Evolutionary conservation across 2,329 filamentous ascomycete genomes (phyloP).

Genomic region (Coniochaeta sp.): DNA sequence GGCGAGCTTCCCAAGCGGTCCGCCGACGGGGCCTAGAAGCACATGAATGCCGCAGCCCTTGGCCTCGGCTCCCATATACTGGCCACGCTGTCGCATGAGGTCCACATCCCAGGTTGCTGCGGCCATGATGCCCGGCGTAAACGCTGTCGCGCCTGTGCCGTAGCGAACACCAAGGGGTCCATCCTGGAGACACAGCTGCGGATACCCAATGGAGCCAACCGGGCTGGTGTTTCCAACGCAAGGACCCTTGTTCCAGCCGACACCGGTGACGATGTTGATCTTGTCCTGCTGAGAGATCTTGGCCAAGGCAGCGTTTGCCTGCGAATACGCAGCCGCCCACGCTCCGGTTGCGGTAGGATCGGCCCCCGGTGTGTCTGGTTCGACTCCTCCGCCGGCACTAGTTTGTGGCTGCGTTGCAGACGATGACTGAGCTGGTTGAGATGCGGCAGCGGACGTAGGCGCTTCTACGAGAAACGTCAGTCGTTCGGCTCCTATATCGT

Average conservation of each 20-base stretch:
- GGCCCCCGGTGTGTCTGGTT: background rate
- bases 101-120: conserved; percentile 74
- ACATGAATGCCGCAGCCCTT: conserved; percentile 66
- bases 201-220: conserved; percentile 54
- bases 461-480: background rate
- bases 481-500: background rate
- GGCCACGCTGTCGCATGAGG: conserved; percentile 64
- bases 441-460: background rate
- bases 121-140: conserved; percentile 72
- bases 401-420: background rate
- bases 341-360: conserved; percentile 14
- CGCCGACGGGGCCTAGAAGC: conserved; percentile 67
- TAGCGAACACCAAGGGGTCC: conserved; percentile 71
- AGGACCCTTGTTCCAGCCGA: conserved; percentile 66
- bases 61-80: conserved; percentile 62
- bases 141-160: conserved; percentile 64
- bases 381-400: background rate
- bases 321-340: conserved; percentile 64
- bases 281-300: conserved; percentile 70
- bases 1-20: conserved; percentile 66
- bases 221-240: conserved; percentile 59
- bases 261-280: conserved; percentile 70
- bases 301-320: conserved; percentile 59
- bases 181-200: conserved; percentile 71
- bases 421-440: background rate